Evolutionary conservation across 1,139 yeast genomes (phyloP).

Genomic region (Suhomyces wounanorum): DNA sequence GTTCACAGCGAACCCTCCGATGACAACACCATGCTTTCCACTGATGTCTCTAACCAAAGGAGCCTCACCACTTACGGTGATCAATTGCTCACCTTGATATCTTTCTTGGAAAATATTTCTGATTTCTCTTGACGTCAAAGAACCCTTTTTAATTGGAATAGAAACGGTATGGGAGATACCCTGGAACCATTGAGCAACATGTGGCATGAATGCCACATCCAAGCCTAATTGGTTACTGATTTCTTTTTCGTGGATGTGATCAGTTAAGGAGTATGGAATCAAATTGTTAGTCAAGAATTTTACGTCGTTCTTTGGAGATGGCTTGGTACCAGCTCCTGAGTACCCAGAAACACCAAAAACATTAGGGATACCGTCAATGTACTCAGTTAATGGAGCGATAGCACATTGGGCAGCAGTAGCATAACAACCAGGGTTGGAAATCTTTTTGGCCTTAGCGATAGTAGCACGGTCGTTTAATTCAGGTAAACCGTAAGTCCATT

Average conservation of each 20-base stretch:
- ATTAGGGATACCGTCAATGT: conserved; percentile 69
- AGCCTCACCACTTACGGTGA: conserved; percentile 84
- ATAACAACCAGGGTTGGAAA: conserved; percentile 97
- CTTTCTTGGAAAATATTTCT: conserved; percentile 85
- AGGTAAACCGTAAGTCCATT: conserved; percentile 95
- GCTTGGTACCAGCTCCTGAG: conserved; percentile 99
- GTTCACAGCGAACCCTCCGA: conserved; percentile 95
- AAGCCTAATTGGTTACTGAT: conserved; percentile 77
- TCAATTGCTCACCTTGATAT: conserved; percentile 83
- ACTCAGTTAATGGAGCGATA: conserved; percentile 76
- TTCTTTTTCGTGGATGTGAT: conserved; percentile 95
- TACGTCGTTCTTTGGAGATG: conserved; percentile 91
- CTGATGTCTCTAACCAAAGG: conserved; percentile 90
- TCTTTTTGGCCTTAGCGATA: conserved; percentile 75
- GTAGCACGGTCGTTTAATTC: conserved; percentile 65
- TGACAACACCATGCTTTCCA: conserved; percentile 91
- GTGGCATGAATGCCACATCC: conserved; percentile 89
- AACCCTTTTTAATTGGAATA: conserved; percentile 74
- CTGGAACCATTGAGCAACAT: conserved; percentile 99
- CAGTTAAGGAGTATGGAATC: conserved; percentile 93
- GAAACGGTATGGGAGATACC: conserved; percentile 93
- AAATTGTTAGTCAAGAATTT: conserved; percentile 73
- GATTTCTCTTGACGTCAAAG: conserved; percentile 77
- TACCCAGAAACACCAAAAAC: conserved; percentile 96
- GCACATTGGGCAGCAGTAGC: conserved; percentile 97